Evolutionary conservation across 805 yeast genomes (phyloP).

Genomic region (Cyberlindnera sargentensis): DNA sequence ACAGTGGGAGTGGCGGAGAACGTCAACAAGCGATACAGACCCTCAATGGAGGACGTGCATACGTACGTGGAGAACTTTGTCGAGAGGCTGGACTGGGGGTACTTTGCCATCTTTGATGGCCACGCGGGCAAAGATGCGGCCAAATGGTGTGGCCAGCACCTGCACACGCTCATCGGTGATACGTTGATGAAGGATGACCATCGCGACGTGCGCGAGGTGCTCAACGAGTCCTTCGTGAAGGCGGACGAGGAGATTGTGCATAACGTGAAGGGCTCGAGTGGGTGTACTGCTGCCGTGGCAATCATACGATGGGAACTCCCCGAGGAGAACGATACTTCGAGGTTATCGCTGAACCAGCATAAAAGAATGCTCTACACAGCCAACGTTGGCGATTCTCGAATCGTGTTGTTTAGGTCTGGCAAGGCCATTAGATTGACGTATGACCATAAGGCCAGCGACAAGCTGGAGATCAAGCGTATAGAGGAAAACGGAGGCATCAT

Average conservation of each 20-base stretch:
- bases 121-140: conserved; percentile 95
- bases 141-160: conserved; percentile 85
- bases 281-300: conserved; percentile 95
- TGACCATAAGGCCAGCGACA: conserved; percentile 90
- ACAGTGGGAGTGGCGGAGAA: conserved; percentile 90
- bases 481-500: conserved; percentile 78
- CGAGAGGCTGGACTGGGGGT: conserved; percentile 88
- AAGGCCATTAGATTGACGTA: conserved; percentile 74
- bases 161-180: conserved; percentile 64
- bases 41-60: conserved; percentile 95
- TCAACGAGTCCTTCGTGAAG: conserved; percentile 62
- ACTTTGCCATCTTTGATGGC: conserved; percentile 93
- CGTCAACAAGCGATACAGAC: conserved; percentile 70
- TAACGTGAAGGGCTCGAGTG: conserved; percentile 65
- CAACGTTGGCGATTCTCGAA: conserved; percentile 90
- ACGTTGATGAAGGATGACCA: conserved; percentile 42
- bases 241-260: conserved; percentile 66
- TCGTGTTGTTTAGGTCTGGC: conserved; percentile 71
- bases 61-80: conserved; percentile 89
- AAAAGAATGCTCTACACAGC: conserved; percentile 83
- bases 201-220: conserved; percentile 53
- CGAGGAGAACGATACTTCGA: conserved; percentile 3
- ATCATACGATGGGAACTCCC: conserved; percentile 76
- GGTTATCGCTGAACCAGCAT: conserved; percentile 33
- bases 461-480: conserved; percentile 68